Conservation (phyloP, 208 protist species). For the Porcisia hertigi region DNA sequence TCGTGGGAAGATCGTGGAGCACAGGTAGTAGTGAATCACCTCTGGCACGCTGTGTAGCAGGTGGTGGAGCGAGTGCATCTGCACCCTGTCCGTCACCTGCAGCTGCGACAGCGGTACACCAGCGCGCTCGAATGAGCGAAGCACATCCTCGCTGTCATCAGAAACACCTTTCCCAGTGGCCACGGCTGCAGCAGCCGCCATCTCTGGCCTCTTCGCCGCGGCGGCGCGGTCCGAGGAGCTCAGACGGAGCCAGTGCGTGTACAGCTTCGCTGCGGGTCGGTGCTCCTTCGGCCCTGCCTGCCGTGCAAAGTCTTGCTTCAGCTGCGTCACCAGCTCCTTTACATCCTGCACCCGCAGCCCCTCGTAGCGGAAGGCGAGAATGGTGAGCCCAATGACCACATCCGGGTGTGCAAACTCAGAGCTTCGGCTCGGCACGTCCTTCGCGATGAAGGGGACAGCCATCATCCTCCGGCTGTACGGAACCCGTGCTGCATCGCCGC, state of each 20-base stretch:
- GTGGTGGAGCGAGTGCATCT: conserved; percentile 62
- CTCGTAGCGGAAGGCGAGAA: conserved; percentile 93
- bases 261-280: conserved; percentile 80
- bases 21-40: conserved; percentile 88
- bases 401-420: conserved; percentile 96
- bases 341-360: conserved; percentile 87
- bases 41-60: conserved; percentile 73
- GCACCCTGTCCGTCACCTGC: conserved; percentile 68
- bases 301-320: conserved; percentile 85
- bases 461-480: conserved; percentile 83
- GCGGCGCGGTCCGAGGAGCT: conserved; percentile 34
- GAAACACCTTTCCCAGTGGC: not conserved
- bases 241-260: conserved; percentile 78
- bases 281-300: conserved; percentile 89
- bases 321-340: conserved; percentile 68
- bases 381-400: conserved; percentile 93
- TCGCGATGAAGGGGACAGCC: conserved; percentile 95
- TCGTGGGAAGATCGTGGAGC: conserved; percentile 83
- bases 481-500: conserved; percentile 43
- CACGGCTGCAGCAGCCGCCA: not conserved
- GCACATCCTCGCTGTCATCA: conserved; percentile 13
- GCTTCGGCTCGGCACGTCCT: conserved; percentile 93
- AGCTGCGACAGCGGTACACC: conserved; percentile 88
- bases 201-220: conserved; percentile 15
- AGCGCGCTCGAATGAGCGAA: conserved; percentile 40